phyloP scores from a whole-genome alignment of 768 basidiomycete species.

The Chiua virens region DNA sequence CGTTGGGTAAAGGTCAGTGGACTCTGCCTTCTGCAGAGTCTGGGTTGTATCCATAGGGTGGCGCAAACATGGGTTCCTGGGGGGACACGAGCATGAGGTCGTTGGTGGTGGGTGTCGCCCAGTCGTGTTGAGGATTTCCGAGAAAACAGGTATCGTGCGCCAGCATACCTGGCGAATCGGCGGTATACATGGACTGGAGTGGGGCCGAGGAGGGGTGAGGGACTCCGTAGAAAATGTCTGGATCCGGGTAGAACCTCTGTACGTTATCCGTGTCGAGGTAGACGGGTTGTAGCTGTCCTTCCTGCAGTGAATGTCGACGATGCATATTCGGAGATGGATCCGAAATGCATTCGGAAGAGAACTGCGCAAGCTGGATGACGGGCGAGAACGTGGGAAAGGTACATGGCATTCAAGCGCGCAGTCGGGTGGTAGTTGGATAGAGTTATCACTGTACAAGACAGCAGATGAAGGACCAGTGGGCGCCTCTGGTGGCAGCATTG shows the following conservation, averaged over 20 bases:
- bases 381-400: slow-evolving; percentile 22
- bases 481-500: slow-evolving; percentile 22
- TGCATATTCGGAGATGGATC: slow-evolving; percentile 12
- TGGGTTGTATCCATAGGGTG: slow-evolving; percentile 21
- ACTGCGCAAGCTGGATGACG: slow-evolving; percentile 12
- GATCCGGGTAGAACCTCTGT: slow-evolving; percentile 18
- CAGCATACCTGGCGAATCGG: slow-evolving; percentile 10
- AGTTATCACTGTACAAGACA: slow-evolving; percentile 3
- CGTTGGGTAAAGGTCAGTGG: slow-evolving; percentile 10
- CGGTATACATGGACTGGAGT: slow-evolving; percentile 20
- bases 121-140: slow-evolving; percentile 13
- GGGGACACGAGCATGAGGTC: slow-evolving; percentile 17
- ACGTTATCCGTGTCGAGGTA: slow-evolving; percentile 26
- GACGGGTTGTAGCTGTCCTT: slow-evolving; percentile 21
- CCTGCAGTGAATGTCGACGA: slow-evolving; percentile 16
- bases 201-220: not conserved
- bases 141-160: slow-evolving; percentile 13
- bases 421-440: slow-evolving; percentile 10
- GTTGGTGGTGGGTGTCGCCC: slow-evolving; percentile 10
- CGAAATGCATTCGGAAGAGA: slow-evolving; percentile 17
- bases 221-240: slow-evolving; percentile 15
- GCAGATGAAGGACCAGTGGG: slow-evolving; percentile 13
- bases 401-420: slow-evolving; percentile 16
- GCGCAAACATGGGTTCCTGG: slow-evolving; percentile 14
- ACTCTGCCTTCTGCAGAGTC: slow-evolving; percentile 18